Conservation (phyloP, 108 stramenopile genomes). For the Cyclotella cryptica region DNA sequence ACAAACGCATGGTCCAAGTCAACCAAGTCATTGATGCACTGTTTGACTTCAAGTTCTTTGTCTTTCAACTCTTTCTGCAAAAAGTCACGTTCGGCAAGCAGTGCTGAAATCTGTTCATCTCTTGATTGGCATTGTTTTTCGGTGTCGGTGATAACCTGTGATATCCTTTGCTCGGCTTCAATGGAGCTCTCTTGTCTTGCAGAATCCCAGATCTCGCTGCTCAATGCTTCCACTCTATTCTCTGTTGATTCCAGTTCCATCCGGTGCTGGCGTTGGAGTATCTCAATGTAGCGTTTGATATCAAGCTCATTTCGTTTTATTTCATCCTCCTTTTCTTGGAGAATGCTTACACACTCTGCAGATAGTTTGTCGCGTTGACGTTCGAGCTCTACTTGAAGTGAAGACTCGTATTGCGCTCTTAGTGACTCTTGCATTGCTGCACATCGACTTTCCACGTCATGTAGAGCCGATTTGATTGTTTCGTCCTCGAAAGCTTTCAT, state of each 20-base stretch:
- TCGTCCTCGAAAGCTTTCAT: slow-evolving; percentile 13
- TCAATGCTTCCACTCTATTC: slow-evolving; percentile 15
- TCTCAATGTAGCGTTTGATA: background rate
- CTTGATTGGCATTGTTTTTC: slow-evolving; percentile 28
- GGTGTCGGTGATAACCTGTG: slow-evolving; percentile 4
- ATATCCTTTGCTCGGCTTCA: slow-evolving; percentile 9
- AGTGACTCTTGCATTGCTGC: slow-evolving; percentile 11
- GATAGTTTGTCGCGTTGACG: slow-evolving; percentile 26
- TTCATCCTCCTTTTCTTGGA: slow-evolving; percentile 37
- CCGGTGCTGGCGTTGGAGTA: slow-evolving; percentile 19
- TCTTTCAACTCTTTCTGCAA: slow-evolving; percentile 19
- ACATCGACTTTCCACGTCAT: slow-evolving; percentile 18
- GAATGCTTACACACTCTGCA: slow-evolving; percentile 51
- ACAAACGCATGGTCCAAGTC: slow-evolving; percentile 7
- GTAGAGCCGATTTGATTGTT: slow-evolving; percentile 20
- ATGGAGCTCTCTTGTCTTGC: slow-evolving; percentile 11
- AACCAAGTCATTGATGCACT: slow-evolving; percentile 2
- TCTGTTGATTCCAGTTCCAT: slow-evolving; percentile 4
- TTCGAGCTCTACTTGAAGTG: slow-evolving; percentile 15
- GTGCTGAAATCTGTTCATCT: slow-evolving; percentile 21
- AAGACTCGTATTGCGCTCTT: slow-evolving; percentile 19
- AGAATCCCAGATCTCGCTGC: slow-evolving; percentile 19
- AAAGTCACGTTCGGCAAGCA: slow-evolving; percentile 12
- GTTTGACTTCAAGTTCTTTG: slow-evolving; percentile 13
- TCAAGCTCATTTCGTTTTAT: slow-evolving; percentile 12